Percentiles rank a stretch among this genome's conserved stretches.
Conservation (phyloP, 2,329 filamentous ascomycete genomes). For the Diaporthe citrichinensis region DNA sequence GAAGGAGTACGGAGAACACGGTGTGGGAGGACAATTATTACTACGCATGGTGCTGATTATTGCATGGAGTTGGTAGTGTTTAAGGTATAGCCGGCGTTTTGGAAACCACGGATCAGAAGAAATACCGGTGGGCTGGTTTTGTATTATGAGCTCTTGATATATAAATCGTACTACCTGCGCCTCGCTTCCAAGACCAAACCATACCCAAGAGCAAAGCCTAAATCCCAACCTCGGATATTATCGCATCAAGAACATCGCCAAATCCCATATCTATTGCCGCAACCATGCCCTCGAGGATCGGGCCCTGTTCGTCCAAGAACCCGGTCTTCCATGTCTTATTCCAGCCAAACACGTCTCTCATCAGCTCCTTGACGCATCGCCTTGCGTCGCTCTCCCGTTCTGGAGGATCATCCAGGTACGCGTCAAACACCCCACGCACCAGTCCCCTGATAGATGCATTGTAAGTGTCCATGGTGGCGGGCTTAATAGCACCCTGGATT, state of each 20-base stretch:
- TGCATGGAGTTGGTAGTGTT: not conserved
- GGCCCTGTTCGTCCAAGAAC: constrained; percentile 42
- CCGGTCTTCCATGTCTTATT: constrained; percentile 45
- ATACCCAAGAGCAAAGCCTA: not conserved
- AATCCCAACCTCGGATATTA: constrained; percentile 13
- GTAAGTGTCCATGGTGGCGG: constrained; percentile 45
- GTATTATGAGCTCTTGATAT: not conserved
- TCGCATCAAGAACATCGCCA: constrained; percentile 42
- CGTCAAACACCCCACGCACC: constrained; percentile 41
- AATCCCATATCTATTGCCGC: constrained; percentile 46
- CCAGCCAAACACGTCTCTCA: constrained; percentile 44
- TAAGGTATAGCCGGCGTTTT: constrained; percentile 6
- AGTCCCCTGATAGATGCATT: constrained; percentile 41
- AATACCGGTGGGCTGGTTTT: not conserved
- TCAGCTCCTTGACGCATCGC: constrained; percentile 38
- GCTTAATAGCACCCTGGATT: constrained; percentile 44
- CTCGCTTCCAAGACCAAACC: not conserved
- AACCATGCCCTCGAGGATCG: constrained; percentile 44
- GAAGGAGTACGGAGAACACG: constrained; percentile 44
- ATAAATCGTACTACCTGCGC: not conserved
- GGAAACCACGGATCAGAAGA: not conserved
- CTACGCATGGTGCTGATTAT: constrained; percentile 48
- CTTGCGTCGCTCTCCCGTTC: constrained; percentile 41
- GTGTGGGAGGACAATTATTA: constrained; percentile 52
- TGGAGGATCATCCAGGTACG: constrained; percentile 43